phyloP scores from a whole-genome alignment of 768 basidiomycete species.

The Tricholoma furcatifolium region DNA sequence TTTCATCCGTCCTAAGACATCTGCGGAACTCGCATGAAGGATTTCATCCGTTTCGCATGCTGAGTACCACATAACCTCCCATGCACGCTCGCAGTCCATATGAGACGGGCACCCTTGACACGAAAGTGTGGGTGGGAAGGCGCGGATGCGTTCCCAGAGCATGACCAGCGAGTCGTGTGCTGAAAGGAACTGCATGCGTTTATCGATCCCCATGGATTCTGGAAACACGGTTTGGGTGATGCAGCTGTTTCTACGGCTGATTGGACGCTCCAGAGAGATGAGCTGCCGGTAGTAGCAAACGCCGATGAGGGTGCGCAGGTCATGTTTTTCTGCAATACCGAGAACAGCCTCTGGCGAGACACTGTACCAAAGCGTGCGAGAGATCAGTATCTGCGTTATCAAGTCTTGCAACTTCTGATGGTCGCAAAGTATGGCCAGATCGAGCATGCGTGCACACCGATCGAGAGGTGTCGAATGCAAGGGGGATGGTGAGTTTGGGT shows the following conservation, averaged over 20 bases:
- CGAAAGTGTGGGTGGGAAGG: conserved; percentile 42
- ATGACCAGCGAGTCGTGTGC: conserved; percentile 56
- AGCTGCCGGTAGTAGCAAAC: conserved; percentile 54
- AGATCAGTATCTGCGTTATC: conserved; percentile 48
- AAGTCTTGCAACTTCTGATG: conserved; percentile 47
- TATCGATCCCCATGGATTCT: conserved; percentile 28
- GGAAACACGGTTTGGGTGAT: conserved; percentile 28
- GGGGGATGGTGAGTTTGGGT: conserved; percentile 24
- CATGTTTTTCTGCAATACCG: conserved; percentile 41
- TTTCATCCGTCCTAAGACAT: conserved; percentile 60
- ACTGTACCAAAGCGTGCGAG: conserved; percentile 53
- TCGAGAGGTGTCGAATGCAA: conserved; percentile 28
- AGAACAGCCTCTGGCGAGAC: conserved; percentile 48
- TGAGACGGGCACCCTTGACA: conserved; percentile 47
- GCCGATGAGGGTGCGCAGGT: conserved; percentile 40
- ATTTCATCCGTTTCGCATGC: conserved; percentile 47
- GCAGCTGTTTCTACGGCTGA: conserved; percentile 23
- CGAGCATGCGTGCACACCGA: conserved; percentile 45
- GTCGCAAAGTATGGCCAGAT: conserved; percentile 49
- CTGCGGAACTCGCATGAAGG: conserved; percentile 42
- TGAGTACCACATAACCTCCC: conserved; percentile 52
- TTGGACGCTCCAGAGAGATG: conserved; percentile 32
- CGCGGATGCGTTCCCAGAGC: conserved; percentile 53
- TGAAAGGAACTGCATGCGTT: conserved; percentile 49
- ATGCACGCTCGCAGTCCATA: conserved; percentile 45